A percentile compares a stretch with the other conserved stretches of the same genome.
phyloP scores from a whole-genome alignment of 208 protist species.

The Trypanosoma congolense region DNA sequence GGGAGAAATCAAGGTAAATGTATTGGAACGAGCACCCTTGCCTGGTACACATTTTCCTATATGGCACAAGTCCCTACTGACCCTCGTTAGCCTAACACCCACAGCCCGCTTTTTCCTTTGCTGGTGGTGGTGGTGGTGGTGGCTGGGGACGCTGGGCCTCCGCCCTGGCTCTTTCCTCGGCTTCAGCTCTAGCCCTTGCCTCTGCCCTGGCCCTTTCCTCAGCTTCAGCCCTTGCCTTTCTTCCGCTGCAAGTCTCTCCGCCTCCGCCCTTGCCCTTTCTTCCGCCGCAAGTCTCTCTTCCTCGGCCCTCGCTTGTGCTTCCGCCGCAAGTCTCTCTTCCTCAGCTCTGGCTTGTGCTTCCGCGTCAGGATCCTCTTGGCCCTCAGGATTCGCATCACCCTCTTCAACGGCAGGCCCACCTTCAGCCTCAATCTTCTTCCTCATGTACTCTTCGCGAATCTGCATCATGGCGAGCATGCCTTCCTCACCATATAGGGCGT shows the following conservation, averaged over 20 bases:
- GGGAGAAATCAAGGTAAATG: too few relatives aligned
- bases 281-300: conserved; percentile 9
- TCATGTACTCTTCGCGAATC: conserved; percentile 35
- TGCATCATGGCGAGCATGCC: conserved; percentile 41
- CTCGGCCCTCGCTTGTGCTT: neutral
- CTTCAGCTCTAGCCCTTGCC: conserved; percentile 10
- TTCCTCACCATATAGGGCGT: conserved; percentile 63
- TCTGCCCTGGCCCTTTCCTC: conserved; percentile 4
- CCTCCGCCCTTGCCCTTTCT: neutral
- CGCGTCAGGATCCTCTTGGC: neutral
- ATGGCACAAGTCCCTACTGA: too few relatives aligned
- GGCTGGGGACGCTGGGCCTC: conserved; percentile 4
- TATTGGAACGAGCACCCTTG: too few relatives aligned
- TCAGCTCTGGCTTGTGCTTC: neutral
- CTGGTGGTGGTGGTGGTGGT: conserved; percentile 1
- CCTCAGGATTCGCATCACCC: conserved; percentile 1
- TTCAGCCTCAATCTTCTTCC: neutral
- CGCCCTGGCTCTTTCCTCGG: neutral
- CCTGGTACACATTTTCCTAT: too few relatives aligned
- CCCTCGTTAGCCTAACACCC: too few relatives aligned
- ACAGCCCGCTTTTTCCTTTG: conserved; percentile 46
- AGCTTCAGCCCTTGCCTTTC: conserved; percentile 9
- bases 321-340: conserved; percentile 11
- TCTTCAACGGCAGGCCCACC: neutral
- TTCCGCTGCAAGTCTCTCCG: conserved; percentile 8